phyloP scores from a whole-genome alignment of 345 rosid genomes.

The Corchorus capsularis region DNA sequence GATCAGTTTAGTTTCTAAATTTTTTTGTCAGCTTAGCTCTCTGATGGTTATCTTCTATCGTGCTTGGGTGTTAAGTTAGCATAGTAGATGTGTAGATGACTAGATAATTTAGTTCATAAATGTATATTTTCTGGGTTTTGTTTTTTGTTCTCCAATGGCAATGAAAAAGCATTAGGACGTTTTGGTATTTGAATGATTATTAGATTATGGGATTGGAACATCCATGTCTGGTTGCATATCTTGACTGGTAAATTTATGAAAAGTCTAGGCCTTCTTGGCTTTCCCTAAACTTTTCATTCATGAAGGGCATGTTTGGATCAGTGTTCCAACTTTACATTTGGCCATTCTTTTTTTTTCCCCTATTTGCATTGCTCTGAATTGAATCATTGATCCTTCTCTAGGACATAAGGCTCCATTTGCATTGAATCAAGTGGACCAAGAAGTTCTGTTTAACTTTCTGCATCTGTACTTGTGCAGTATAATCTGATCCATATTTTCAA shows the following conservation, averaged over 20 bases:
- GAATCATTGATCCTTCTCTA: too few relatives aligned
- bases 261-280: not conserved
- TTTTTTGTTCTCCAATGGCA: not conserved
- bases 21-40: too few relatives aligned
- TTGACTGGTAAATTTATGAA: not conserved
- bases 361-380: too few relatives aligned
- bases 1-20: too few relatives aligned
- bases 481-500: too few relatives aligned
- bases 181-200: not conserved
- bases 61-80: not conserved
- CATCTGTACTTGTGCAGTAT: too few relatives aligned
- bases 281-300: not conserved
- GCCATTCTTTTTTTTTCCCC: too few relatives aligned
- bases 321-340: not conserved
- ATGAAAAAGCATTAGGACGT: not conserved
- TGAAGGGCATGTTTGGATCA: not conserved
- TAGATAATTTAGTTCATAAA: not conserved
- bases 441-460: too few relatives aligned
- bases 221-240: not conserved
- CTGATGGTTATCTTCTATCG: not conserved
- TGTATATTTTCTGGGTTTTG: not conserved
- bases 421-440: too few relatives aligned
- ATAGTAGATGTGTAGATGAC: too few relatives aligned
- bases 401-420: too few relatives aligned
- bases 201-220: not conserved